Evolutionary conservation across 345 rosid genomes (phyloP).

Genomic region (Erucastrum elatum): DNA sequence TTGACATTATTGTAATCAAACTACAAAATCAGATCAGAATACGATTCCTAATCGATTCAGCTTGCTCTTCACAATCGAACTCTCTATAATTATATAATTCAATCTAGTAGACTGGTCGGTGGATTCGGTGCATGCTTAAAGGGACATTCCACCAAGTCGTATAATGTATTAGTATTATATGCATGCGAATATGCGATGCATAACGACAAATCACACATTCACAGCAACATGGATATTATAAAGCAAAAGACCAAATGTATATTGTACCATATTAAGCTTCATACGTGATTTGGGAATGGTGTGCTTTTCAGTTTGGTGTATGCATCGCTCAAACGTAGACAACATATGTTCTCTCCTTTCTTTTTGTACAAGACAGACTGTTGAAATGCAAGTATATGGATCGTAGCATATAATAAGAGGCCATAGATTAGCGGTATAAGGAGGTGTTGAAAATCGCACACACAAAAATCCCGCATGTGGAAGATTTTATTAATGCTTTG

Average conservation of each 20-base stretch:
- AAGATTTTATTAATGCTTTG: background rate
- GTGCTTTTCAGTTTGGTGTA: constrained; percentile 1
- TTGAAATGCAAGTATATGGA: background rate
- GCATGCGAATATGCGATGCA: constrained; percentile 13
- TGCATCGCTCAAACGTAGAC: background rate
- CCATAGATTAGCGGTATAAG: too few species aligned
- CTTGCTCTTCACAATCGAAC: constrained; percentile 5
- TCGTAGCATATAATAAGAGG: background rate
- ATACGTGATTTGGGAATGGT: constrained; percentile 17
- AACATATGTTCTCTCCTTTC: background rate
- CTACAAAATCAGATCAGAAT: background rate
- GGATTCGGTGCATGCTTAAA: constrained; percentile 27
- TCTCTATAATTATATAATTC: background rate
- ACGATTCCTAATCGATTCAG: constrained; percentile 16
- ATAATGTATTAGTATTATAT: constrained; percentile 10
- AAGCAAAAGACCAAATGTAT: background rate
- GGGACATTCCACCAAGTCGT: constrained; percentile 7
- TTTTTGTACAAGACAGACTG: background rate
- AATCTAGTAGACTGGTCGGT: constrained; percentile 11
- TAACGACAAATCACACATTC: constrained; percentile 17
- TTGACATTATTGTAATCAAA: constrained; percentile 9
- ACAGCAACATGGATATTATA: background rate
- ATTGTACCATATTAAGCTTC: background rate
- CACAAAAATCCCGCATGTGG: background rate
- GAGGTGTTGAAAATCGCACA: too few species aligned